phyloP scores from a whole-genome alignment of 192 early-diverging fungal genomes.

The Lobulomyces angularis region DNA sequence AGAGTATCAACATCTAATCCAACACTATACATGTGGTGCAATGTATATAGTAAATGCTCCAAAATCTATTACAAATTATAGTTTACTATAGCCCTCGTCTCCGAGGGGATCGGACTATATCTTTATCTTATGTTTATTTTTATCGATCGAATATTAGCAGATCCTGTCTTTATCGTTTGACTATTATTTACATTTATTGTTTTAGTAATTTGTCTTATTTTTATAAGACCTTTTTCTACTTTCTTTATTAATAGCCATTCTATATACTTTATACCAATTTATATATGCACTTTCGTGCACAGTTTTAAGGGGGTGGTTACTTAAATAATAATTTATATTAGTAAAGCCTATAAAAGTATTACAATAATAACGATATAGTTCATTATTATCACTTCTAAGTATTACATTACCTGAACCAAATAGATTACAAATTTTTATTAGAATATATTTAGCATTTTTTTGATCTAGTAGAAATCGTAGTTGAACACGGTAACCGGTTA shows the following conservation, averaged over 20 bases:
- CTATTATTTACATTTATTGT: conserved; percentile 13
- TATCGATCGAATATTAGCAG: conserved; percentile 8
- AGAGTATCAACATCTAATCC: conserved; percentile 37
- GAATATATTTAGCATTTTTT: conserved; percentile 24
- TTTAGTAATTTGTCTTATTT: conserved; percentile 19
- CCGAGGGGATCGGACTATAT: conserved; percentile 29
- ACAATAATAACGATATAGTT: conserved; percentile 16
- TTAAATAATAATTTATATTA: conserved; percentile 24
- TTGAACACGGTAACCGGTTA: conserved; percentile 7
- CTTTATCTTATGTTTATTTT: conserved; percentile 26
- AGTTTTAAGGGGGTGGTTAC: conserved; percentile 19
- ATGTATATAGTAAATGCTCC: not conserved
- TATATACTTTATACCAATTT: conserved; percentile 19
- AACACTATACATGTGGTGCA: conserved; percentile 40
- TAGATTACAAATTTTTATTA: conserved; percentile 17
- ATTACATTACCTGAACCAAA: conserved; percentile 17
- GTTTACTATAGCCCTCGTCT: conserved; percentile 13
- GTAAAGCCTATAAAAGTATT: conserved; percentile 12
- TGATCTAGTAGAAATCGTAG: conserved; percentile 26
- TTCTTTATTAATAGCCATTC: conserved; percentile 19
- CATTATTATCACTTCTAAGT: conserved; percentile 10
- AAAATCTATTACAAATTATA: conserved; percentile 8
- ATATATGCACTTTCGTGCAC: conserved; percentile 19
- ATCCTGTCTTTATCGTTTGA: conserved; percentile 18
- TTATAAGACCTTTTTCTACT: conserved; percentile 13